A percentile compares a stretch with the other conserved stretches of the same genome.
These are phyloP conservation scores for Pilasporangium apinafurcum DNA, from an alignment of 352 stramenopile genomes.

Conservation along the genomic window DNA sequence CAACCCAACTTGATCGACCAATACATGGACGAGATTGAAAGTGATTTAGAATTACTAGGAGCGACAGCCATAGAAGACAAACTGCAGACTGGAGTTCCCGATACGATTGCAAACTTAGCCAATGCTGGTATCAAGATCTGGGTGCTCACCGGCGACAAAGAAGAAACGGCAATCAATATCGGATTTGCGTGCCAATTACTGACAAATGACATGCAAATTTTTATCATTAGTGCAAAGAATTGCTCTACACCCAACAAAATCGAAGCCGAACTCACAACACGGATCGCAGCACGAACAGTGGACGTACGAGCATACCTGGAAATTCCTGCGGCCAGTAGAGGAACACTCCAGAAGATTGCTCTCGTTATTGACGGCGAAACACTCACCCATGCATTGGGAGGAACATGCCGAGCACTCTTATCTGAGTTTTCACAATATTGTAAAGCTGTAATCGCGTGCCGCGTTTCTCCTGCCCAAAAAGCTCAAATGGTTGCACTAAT, in stretches of 20 bases:
- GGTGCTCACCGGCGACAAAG: conserved; percentile 93
- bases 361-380: conserved; percentile 81
- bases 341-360: conserved; percentile 47
- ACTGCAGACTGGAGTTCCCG: conserved; percentile 86
- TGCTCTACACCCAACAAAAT: conserved; percentile 40
- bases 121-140: conserved; percentile 90
- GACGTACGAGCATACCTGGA: conserved; percentile 47
- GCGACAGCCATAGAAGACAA: conserved; percentile 94
- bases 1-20: conserved; percentile 62
- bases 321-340: conserved; percentile 26
- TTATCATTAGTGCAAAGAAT: conserved; percentile 55
- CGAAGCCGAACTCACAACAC: conserved; percentile 34
- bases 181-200: conserved; percentile 87
- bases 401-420: conserved; percentile 31
- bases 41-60: conserved; percentile 75
- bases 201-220: conserved; percentile 74
- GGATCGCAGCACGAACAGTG: conserved; percentile 30
- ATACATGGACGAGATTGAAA: conserved; percentile 83
- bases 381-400: conserved; percentile 44
- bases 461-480: conserved; percentile 85
- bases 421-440: conserved; percentile 73
- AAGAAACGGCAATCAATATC: conserved; percentile 95
- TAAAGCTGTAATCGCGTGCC: conserved; percentile 85
- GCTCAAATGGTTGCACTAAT: conserved; percentile 79
- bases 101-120: conserved; percentile 81